Evolutionary conservation across 352 stramenopile genomes (phyloP).

Genomic region (Halophytophthora polymorphica): DNA sequence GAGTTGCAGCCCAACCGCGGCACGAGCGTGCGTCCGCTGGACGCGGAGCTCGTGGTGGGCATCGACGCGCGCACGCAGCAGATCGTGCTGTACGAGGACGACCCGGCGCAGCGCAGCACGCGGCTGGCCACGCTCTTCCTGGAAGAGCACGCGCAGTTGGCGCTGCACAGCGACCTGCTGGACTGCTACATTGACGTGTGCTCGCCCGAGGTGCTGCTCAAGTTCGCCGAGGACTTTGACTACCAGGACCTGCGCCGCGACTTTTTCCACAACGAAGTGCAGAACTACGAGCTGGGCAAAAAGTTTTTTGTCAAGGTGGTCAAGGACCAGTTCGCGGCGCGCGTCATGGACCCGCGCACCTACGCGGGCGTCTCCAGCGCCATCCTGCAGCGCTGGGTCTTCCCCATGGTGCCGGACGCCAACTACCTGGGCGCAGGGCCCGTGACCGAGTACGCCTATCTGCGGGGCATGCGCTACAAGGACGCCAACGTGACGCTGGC

Average conservation of each 20-base stretch:
- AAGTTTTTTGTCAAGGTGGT: slow-evolving; percentile 95
- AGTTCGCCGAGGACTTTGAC: slow-evolving; percentile 98
- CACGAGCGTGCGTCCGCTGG: slow-evolving; percentile 62
- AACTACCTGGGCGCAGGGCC: slow-evolving; percentile 64
- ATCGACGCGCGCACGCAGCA: slow-evolving; percentile 74
- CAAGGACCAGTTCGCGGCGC: slow-evolving; percentile 90
- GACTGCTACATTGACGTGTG: slow-evolving; percentile 98
- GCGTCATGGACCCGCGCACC: slow-evolving; percentile 92
- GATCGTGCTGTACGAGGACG: slow-evolving; percentile 83
- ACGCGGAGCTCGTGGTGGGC: slow-evolving; percentile 79
- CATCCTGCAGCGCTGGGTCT: slow-evolving; percentile 94
- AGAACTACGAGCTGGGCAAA: slow-evolving; percentile 97
- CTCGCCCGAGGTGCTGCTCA: slow-evolving; percentile 95
- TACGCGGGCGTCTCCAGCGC: slow-evolving; percentile 92
- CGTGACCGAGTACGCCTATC: slow-evolving; percentile 69
- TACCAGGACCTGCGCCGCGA: slow-evolving; percentile 95
- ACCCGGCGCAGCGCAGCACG: slow-evolving; percentile 45
- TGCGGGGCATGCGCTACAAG: slow-evolving; percentile 84
- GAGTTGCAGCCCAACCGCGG: slow-evolving; percentile 66
- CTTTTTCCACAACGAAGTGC: slow-evolving; percentile 96
- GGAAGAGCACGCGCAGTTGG: slow-evolving; percentile 84
- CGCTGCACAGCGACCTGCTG: slow-evolving; percentile 91
- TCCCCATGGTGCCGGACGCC: slow-evolving; percentile 94
- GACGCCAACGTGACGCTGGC: slow-evolving; percentile 64
- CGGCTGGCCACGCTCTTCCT: slow-evolving; percentile 71